phyloP scores from a whole-genome alignment of 164 flowering plant species.

The Pachysandra terminalis region DNA sequence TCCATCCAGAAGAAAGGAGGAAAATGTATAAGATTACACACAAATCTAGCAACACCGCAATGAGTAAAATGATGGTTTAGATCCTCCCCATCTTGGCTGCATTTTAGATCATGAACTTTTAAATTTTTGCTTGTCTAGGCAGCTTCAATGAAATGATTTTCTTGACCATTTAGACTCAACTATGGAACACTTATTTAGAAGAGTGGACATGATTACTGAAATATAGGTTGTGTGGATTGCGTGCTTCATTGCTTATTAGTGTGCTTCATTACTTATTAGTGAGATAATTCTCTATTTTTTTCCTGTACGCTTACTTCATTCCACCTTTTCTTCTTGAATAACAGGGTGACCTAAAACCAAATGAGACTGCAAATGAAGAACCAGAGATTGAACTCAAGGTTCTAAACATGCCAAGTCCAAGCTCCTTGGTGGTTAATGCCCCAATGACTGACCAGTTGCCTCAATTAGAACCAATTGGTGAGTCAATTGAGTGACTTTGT shows the following conservation, averaged over 20 bases:
- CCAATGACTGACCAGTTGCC: conserved; percentile 39
- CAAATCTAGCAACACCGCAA: too few relatives aligned
- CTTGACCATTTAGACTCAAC: too few relatives aligned
- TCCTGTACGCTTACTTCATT: neutral
- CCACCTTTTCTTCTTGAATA: neutral
- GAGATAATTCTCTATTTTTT: neutral
- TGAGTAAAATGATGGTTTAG: too few relatives aligned
- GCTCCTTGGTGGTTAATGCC: conserved; percentile 19
- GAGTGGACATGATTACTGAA: too few relatives aligned
- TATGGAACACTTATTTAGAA: too few relatives aligned
- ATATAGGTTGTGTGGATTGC: neutral
- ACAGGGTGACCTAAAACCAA: conserved; percentile 44
- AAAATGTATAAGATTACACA: too few relatives aligned
- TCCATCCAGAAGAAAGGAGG: too few relatives aligned
- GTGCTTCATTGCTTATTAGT: neutral
- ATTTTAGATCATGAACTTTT: too few relatives aligned
- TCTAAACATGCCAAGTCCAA: conserved; percentile 25
- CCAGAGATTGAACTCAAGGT: conserved; percentile 38
- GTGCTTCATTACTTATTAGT: neutral
- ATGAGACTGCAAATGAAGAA: conserved; percentile 36
- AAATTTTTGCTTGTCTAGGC: too few relatives aligned
- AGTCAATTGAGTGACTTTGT: conserved; percentile 13
- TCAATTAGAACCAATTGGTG: conserved; percentile 45
- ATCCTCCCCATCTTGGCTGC: too few relatives aligned
- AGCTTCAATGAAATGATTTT: too few relatives aligned